Conservation (phyloP, 1,139 yeast species). For the Candida frijolesensis region DNA sequence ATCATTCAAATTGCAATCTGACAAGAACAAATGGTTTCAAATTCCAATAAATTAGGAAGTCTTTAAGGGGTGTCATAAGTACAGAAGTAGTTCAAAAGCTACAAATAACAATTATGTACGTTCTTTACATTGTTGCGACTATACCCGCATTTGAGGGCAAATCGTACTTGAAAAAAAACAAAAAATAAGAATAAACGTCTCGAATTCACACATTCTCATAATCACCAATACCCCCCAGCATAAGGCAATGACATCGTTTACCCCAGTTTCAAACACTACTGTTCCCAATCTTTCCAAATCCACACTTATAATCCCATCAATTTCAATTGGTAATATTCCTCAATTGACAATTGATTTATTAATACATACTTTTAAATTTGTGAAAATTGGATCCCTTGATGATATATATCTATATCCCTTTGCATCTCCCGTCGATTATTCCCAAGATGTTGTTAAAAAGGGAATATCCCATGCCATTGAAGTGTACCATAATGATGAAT, state of each 20-base stretch:
- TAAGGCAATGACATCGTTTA: slow-evolving; percentile 3
- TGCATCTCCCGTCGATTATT: slow-evolving; percentile 70
- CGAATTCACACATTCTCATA: neutral
- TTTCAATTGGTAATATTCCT: slow-evolving; percentile 88
- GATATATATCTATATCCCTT: slow-evolving; percentile 74
- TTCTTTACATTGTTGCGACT: neutral
- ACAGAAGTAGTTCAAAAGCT: too few relatives aligned
- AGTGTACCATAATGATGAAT: slow-evolving; percentile 43
- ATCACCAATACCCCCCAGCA: neutral
- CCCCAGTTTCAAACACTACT: neutral
- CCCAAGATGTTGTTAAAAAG: slow-evolving; percentile 8
- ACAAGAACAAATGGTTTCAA: too few relatives aligned
- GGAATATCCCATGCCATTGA: slow-evolving; percentile 67
- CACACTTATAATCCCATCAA: slow-evolving; percentile 67
- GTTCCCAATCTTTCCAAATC: slow-evolving; percentile 1
- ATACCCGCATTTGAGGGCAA: neutral
- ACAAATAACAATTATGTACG: too few relatives aligned
- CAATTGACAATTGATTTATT: slow-evolving; percentile 79
- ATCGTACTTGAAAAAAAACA: neutral
- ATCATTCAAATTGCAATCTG: too few relatives aligned
- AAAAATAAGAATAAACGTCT: neutral
- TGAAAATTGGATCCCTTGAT: slow-evolving; percentile 57
- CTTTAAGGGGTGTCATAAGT: too few relatives aligned
- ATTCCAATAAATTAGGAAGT: too few relatives aligned
- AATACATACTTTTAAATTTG: slow-evolving; percentile 59